Percentiles rank a stretch among this genome's conserved stretches.
Evolutionary conservation across 169 alveolate genomes (phyloP).

Genomic region (Babesia ovis): DNA sequence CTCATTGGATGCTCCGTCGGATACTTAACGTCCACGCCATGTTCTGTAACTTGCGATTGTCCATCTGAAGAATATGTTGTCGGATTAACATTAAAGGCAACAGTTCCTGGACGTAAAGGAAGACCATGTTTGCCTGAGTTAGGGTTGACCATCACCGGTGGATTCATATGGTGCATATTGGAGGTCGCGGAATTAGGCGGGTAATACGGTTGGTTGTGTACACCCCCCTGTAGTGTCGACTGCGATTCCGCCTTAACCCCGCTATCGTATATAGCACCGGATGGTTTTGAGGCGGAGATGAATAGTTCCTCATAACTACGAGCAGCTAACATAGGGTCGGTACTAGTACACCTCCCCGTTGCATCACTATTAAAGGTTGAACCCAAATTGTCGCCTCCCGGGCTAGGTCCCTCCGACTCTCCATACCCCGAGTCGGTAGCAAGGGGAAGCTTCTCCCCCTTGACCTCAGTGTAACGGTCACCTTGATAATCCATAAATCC

Average conservation of each 20-base stretch:
- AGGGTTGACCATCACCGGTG: background rate
- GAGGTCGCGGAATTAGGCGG: background rate
- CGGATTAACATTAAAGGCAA: background rate
- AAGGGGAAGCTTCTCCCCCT: background rate
- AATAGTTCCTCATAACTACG: constrained; percentile 25
- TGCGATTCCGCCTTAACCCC: background rate
- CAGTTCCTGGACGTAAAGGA: background rate
- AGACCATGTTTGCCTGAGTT: background rate
- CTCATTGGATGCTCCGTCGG: background rate
- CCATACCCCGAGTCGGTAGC: background rate
- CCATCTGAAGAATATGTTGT: constrained; percentile 1
- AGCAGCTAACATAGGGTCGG: constrained; percentile 12
- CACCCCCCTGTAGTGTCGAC: too few relatives aligned
- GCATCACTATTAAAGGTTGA: background rate
- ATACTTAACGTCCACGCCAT: background rate
- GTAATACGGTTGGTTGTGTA: background rate
- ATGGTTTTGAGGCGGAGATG: constrained; percentile 7
- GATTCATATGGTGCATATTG: background rate
- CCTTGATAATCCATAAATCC: background rate
- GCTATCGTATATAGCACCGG: background rate
- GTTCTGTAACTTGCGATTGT: background rate
- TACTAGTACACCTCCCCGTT: background rate
- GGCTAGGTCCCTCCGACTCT: background rate
- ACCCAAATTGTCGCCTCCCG: background rate
- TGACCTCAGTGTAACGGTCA: background rate